A percentile compares a stretch with the other conserved stretches of the same genome.
These are phyloP conservation scores for Thermomyces lanuginosus DNA, from an alignment of 2,329 filamentous ascomycete genomes.

Conservation along the genomic window DNA sequence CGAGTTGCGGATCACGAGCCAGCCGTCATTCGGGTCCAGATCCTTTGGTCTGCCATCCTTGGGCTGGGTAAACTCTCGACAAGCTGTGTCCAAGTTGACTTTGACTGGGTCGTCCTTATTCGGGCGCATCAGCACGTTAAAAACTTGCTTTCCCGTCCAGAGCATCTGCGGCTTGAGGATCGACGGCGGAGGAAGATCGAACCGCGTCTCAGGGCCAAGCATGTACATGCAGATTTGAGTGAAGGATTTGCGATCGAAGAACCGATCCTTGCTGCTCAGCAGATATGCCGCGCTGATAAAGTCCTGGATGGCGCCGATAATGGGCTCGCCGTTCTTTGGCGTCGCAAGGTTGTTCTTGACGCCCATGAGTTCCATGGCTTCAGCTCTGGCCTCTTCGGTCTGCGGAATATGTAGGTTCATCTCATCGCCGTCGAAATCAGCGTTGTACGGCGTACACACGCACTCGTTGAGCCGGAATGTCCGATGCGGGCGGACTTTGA, in stretches of 20 bases:
- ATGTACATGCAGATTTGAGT: constrained; percentile 85
- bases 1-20: constrained; percentile 85
- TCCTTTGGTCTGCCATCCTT: constrained; percentile 29
- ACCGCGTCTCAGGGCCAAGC: constrained; percentile 60
- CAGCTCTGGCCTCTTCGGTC: constrained; percentile 87
- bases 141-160: constrained; percentile 96
- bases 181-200: constrained; percentile 75
- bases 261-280: constrained; percentile 79
- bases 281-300: constrained; percentile 94
- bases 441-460: constrained; percentile 95
- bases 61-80: constrained; percentile 48
- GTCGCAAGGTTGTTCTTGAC: constrained; percentile 93
- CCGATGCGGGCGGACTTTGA: constrained; percentile 83
- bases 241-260: constrained; percentile 79
- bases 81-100: constrained; percentile 86
- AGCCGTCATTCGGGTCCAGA: constrained; percentile 75
- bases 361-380: constrained; percentile 93
- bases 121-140: constrained; percentile 79
- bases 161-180: constrained; percentile 70
- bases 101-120: constrained; percentile 68
- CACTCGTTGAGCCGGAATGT: constrained; percentile 96
- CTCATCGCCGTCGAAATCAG: constrained; percentile 96
- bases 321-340: constrained; percentile 92
- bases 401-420: constrained; percentile 98
- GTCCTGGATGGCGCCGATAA: constrained; percentile 97